A percentile compares a stretch with the other conserved stretches of the same genome.
Conservation (phyloP, 2,329 filamentous ascomycete species). For the Sclerotinia borealis region DNA sequence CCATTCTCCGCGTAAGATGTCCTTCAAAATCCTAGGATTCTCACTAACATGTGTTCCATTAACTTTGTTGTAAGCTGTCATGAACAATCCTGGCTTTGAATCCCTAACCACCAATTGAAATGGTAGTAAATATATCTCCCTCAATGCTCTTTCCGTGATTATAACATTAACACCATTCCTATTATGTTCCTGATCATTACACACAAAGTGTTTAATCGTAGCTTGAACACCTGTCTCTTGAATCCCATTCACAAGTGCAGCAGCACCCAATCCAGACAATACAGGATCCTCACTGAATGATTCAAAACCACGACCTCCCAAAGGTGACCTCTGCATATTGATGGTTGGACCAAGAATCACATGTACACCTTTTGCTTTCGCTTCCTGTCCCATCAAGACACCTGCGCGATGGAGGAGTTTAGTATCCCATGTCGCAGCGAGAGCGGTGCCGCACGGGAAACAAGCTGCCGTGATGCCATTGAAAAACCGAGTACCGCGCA, state of each 20-base stretch:
- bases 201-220: constrained; percentile 55
- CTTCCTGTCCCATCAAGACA: constrained; percentile 59
- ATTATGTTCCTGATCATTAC: constrained; percentile 55
- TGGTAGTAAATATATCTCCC: constrained; percentile 53
- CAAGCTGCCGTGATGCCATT: constrained; percentile 40
- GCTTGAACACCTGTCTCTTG: constrained; percentile 51
- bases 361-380: constrained; percentile 58
- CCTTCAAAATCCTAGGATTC: constrained; percentile 44
- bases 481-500: constrained; percentile 32
- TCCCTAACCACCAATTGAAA: constrained; percentile 52
- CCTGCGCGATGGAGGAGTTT: constrained; percentile 57
- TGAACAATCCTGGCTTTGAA: constrained; percentile 46
- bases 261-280: constrained; percentile 48
- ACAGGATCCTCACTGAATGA: constrained; percentile 54
- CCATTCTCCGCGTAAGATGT: constrained; percentile 51
- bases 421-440: constrained; percentile 62
- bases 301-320: constrained; percentile 55
- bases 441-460: constrained; percentile 39
- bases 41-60: constrained; percentile 52
- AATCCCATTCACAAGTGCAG: constrained; percentile 48
- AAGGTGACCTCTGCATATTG: constrained; percentile 55
- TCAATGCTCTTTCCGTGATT: constrained; percentile 49
- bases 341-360: constrained; percentile 56
- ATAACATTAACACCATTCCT: constrained; percentile 50
- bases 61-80: constrained; percentile 55